Evolutionary conservation across 306 rosid genomes (phyloP).

Genomic region (Vachellia pachyceras): DNA sequence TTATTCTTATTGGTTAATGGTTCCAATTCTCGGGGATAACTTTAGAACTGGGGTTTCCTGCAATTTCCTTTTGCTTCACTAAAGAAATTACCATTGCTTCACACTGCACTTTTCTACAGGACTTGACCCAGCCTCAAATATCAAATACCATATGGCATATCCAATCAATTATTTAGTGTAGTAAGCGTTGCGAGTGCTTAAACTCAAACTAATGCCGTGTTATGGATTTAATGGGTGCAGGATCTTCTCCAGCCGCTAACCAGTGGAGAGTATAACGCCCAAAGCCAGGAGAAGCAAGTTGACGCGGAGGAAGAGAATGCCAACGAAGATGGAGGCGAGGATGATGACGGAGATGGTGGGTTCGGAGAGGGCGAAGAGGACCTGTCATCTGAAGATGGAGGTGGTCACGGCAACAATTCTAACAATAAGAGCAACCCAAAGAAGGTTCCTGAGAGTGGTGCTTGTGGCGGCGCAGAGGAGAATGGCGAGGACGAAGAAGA

Average conservation of each 20-base stretch:
- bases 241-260: constrained; percentile 43
- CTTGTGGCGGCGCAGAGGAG: constrained; percentile 53
- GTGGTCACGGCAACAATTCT: constrained; percentile 61
- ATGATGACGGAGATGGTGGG: constrained; percentile 68
- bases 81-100: too few relatives aligned
- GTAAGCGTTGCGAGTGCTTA: too few relatives aligned
- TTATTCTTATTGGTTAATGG: neutral
- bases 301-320: constrained; percentile 73
- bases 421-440: constrained; percentile 71
- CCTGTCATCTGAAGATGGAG: constrained; percentile 82
- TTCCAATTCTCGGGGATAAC: neutral
- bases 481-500: constrained; percentile 76
- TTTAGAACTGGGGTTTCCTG: neutral
- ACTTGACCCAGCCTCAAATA: too few relatives aligned
- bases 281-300: constrained; percentile 48
- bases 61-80: neutral
- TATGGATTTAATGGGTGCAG: constrained; percentile 57
- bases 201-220: too few relatives aligned
- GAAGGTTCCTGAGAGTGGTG: constrained; percentile 70
- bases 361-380: constrained; percentile 82
- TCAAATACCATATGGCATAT: too few relatives aligned
- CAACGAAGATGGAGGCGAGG: constrained; percentile 56
- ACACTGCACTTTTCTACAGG: too few relatives aligned
- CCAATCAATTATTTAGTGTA: too few relatives aligned
- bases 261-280: constrained; percentile 48